Base-by-base conservation (phyloP, 257 asterid species). In the Forsythia viridissima region DNA sequence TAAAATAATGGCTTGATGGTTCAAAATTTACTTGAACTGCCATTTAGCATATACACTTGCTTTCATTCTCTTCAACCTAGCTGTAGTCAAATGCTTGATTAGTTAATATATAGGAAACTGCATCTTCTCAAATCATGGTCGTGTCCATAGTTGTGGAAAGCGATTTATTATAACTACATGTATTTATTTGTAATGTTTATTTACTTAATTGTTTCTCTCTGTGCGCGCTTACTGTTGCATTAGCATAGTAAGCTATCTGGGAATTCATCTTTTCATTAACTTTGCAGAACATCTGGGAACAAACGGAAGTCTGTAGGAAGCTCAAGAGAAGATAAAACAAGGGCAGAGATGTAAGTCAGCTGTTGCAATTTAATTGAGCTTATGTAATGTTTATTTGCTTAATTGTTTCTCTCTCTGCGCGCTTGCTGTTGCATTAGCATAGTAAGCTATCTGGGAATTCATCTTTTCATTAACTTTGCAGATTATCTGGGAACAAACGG, bases 281-380 rank as follows among this genome's bases (percentile, higher is more conserved):
- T 71, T 24, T 80, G 84, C 91, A 96, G 98, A 86, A 88, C 87
- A 72, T 81, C 93, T 78, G 91, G 86, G 76, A 72, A 83, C 85
- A 91, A 77, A 84, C 82, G 76, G 88, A 89, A 85, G 73, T 74
- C 87, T 18, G 70, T 52, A 10, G 91, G 85, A 84, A 86, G 87
- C 77, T 78, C 86, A 46, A 88, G 77, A 78, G 84, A 73, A 75
- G 87, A 85, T 80, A 83, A 84, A 76, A 80, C 80, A 68, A 61
- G 63, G 80, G 82, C 79, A 76, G 87, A 82, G 80, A 86, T 84
- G 98, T 96, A 84, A 91, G 97, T 83, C 71, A 55, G 78, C 42
- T 30, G 42, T 76, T 78, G 66, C 78, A 71, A 20, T 82, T 68
- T 79, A n/a, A 57, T 80, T 71, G 73, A 40, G n/a, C 70, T 76